Base-by-base conservation (phyloP, 2,329 filamentous ascomycete genomes). In the Passalora sequoiae region DNA sequence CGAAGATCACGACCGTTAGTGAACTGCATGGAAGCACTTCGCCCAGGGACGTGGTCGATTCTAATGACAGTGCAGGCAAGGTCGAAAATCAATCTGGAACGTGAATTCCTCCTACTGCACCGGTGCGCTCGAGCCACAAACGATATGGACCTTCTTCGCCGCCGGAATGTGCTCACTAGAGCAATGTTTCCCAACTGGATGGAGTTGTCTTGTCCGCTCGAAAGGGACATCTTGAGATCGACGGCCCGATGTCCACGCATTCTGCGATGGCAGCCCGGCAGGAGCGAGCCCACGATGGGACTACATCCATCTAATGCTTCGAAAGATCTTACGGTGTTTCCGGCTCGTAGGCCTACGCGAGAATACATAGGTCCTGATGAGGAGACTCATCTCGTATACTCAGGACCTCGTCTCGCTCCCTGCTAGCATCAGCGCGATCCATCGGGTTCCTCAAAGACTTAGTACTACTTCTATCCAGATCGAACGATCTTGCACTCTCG, bases 1-100 rank as follows among this genome's bases (percentile, higher is more conserved):
- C 38, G 12, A 36, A 46, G 38, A 38, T 38, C 16, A 41, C 43
- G 10, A 41, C 43, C 13, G 43, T 41, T 12, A 41, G 25, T 25
- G 43, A 41, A 15, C 27, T 41, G 38, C n/a, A 24, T n/a, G 15
- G 25, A 16, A 9, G 29, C 7, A 36, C 19, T 6, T 33, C 30
- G 9, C 20, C 36, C 12, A 25, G 17, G 19, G 36, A 13, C 25
- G 33, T 37, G 5, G 21, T n/a, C n/a, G 33, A 21, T 4, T 4
- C n/a, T n/a, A n/a, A n/a, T 21, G 10, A 24, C 36, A 13, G 38
- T 15, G 38, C 25, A 12, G 38, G 29, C 6, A 31, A 40, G 15
- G 4, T 10, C 4, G 38, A 40, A 27, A 40, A 31, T 24, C 36
- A 25, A 28, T 13, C 10, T 21, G 17, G 31, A 16, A 9, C 7